These are phyloP conservation scores for Saccharomycopsis hybrid DNA, from an alignment of 1,139 yeast genomes.

Conservation along the genomic window DNA sequence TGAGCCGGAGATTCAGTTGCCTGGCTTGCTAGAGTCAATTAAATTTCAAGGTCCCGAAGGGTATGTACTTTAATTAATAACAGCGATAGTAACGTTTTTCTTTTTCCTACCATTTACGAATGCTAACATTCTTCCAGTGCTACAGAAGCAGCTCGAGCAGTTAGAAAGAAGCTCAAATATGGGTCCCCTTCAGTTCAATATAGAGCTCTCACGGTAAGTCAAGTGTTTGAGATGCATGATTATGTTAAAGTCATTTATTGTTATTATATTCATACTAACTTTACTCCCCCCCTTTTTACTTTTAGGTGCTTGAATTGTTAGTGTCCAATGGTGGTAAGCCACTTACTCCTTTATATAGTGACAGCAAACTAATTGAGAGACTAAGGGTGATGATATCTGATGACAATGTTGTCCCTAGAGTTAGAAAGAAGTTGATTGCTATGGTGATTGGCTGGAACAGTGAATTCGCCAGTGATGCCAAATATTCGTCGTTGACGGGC, in stretches of 20 bases:
- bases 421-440: constrained; percentile 39
- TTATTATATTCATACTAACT: too few relatives aligned
- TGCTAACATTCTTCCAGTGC: constrained; percentile 36
- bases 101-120: background rate
- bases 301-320: constrained; percentile 58
- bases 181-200: constrained; percentile 60
- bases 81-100: background rate
- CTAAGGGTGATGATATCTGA: constrained; percentile 48
- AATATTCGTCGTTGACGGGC: constrained; percentile 44
- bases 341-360: constrained; percentile 50
- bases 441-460: constrained; percentile 61
- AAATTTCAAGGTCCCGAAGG: constrained; percentile 23
- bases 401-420: constrained; percentile 36
- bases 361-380: constrained; percentile 63
- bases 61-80: constrained; percentile 12
- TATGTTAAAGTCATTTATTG: too few relatives aligned
- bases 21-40: constrained; percentile 29
- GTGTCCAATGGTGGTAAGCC: constrained; percentile 66
- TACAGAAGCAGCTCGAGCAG: constrained; percentile 82
- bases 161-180: constrained; percentile 81
- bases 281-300: too few relatives aligned
- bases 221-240: too few relatives aligned
- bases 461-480: constrained; percentile 46
- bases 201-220: constrained; percentile 47
- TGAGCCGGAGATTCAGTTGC: constrained; percentile 38